Evolutionary conservation across 1,284 basidiomycete species (phyloP), one percentile per base, ranked within the genome.

Genomic region (Apiotrichum mycotoxinovorans): DNA sequence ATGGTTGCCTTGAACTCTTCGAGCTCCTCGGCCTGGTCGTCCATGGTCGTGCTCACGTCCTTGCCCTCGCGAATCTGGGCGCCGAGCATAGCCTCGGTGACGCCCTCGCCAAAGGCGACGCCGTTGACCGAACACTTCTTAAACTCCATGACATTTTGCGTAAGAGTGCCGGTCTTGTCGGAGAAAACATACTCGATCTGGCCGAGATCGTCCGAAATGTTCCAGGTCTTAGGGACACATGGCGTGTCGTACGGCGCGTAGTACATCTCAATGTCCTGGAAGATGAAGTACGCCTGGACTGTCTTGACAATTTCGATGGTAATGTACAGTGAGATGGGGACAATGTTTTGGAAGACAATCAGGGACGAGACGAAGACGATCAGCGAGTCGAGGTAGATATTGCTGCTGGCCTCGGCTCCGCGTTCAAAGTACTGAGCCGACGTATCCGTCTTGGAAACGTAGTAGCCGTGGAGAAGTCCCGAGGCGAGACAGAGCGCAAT

Each of bases 161-260:
- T 96, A 54, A 96, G 84, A 1, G 93, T 96, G 17, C 92, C 92
- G 0, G 93, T 96, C 81, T 98, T 98, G 83, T 98, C 94, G 7
- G 90, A 93, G 78, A 98, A 97, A 66, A 97, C 83, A 76, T 97
- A 98, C 79, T 96, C 94, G 76, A 97, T 97, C 78, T 97, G 94
- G 26, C 94, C 94, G 1, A 98, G 84, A 76, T 97, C 94, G 73
- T 97, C 94, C 2, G 91, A 95, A 66, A 98, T 95, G 74, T 94
- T 95, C 94, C 94, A 97, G 15, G 91, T 95, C 79, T 98, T 98
- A 42, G 94, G 92, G 4, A 93, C 85, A 67, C 93, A 97, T 0
- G 91, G 81, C 0, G 90, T 87, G 73, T 97, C 87, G 73, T 87
- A 73, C 5, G 87, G 85, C 55, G 83, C 82, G 77, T 97, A 97